Percentiles rank a stretch among this genome's conserved stretches.
phyloP scores from a whole-genome alignment of 306 rosid species.

The Citrullus colocynthis region DNA sequence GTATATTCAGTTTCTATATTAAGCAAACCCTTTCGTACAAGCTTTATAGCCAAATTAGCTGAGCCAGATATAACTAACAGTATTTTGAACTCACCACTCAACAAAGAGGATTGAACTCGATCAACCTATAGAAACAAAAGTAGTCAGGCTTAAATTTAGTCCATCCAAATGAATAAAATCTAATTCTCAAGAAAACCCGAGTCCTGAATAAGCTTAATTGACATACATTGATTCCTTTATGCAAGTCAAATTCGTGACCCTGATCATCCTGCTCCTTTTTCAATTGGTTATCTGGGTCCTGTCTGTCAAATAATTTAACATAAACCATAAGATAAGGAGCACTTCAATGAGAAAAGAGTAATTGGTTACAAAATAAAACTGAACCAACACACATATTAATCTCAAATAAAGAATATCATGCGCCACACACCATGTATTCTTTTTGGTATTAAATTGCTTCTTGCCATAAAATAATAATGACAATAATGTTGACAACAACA shows the following conservation, averaged over 20 bases:
- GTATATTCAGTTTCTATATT: background rate
- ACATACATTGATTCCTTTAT: slow-evolving; percentile 35
- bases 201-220: slow-evolving; percentile 8
- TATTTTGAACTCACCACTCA: slow-evolving; percentile 30
- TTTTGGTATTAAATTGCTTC: background rate
- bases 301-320: slow-evolving; percentile 42
- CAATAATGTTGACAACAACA: background rate
- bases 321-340: slow-evolving; percentile 15
- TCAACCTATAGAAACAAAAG: slow-evolving; percentile 35
- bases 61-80: background rate
- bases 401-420: background rate
- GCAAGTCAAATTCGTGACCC: slow-evolving; percentile 28
- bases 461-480: background rate
- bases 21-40: background rate
- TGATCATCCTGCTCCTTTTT: slow-evolving; percentile 26
- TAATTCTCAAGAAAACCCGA: background rate
- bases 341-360: background rate
- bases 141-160: background rate
- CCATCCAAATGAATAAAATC: background rate
- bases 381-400: background rate
- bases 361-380: background rate
- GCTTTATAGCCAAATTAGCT: background rate
- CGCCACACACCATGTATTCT: background rate
- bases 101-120: slow-evolving; percentile 26
- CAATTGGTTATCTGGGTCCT: slow-evolving; percentile 26